phyloP scores from a whole-genome alignment of 176 grass and related monocot species.

The Secale cereale region DNA sequence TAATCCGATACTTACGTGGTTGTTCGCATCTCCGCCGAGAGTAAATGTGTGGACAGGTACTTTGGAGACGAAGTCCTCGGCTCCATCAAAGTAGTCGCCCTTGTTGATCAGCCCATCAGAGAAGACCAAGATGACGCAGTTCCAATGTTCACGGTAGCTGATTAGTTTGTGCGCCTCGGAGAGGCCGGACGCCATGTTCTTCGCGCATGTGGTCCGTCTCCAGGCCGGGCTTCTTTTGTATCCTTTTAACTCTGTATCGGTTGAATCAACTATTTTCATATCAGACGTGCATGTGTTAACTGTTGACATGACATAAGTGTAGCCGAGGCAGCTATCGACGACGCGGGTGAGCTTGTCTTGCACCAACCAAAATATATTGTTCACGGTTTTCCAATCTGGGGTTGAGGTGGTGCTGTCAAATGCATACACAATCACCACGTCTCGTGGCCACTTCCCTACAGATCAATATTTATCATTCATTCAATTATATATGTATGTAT shows the following conservation, averaged over 20 bases:
- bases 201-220: too few relatives aligned
- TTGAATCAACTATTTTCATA: neutral
- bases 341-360: neutral
- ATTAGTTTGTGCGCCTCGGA: too few relatives aligned
- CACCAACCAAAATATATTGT: neutral
- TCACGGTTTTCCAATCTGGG: neutral
- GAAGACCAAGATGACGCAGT: too few relatives aligned
- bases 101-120: too few relatives aligned
- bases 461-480: too few relatives aligned
- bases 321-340: neutral
- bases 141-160: too few relatives aligned
- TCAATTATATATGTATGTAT: too few relatives aligned
- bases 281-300: neutral
- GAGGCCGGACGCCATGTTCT: too few relatives aligned
- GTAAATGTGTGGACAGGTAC: neutral
- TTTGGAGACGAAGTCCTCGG: neutral
- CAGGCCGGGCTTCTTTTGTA: too few relatives aligned
- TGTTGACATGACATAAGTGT: neutral
- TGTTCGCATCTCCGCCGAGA: neutral
- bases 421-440: neutral
- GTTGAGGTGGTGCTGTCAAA: neutral
- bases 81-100: neutral
- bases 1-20: too few relatives aligned
- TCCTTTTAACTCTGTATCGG: neutral
- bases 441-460: neutral